Evolutionary conservation across 805 yeast genomes (phyloP).

Genomic region (Jamesozyma gamospora): DNA sequence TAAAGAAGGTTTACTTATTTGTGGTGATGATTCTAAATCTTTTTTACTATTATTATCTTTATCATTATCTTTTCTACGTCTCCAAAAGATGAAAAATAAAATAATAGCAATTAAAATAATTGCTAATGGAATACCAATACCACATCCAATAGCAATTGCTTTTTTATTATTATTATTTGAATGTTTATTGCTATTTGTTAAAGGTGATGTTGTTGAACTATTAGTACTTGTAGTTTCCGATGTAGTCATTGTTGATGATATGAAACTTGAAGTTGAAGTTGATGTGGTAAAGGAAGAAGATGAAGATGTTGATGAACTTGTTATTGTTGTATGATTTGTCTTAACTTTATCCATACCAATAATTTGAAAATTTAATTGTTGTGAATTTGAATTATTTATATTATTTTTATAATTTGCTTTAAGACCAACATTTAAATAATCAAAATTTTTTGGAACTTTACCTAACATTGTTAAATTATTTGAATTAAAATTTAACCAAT

Average conservation of each 20-base stretch:
- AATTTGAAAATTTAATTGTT: constrained; percentile 41
- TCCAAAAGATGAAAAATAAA: constrained; percentile 48
- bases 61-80: constrained; percentile 33
- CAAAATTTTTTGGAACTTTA: constrained; percentile 44
- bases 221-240: constrained; percentile 23
- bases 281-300: constrained; percentile 4
- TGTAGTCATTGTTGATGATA: constrained; percentile 27
- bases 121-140: constrained; percentile 70
- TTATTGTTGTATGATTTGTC: constrained; percentile 5
- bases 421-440: constrained; percentile 32
- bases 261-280: constrained; percentile 21
- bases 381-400: constrained; percentile 27
- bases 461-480: constrained; percentile 63
- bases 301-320: background rate
- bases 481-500: constrained; percentile 60
- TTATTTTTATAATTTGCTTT: constrained; percentile 21
- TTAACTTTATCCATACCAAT: constrained; percentile 34
- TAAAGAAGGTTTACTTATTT: constrained; percentile 33
- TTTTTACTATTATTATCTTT: constrained; percentile 23
- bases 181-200: constrained; percentile 8
- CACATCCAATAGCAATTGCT: constrained; percentile 78
- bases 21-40: constrained; percentile 13
- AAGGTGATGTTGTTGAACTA: constrained; percentile 18
- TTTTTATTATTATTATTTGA: constrained; percentile 30
- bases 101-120: constrained; percentile 42